phyloP scores from a whole-genome alignment of 2,329 filamentous ascomycete genomes.

The Penicillium oxalicum region DNA sequence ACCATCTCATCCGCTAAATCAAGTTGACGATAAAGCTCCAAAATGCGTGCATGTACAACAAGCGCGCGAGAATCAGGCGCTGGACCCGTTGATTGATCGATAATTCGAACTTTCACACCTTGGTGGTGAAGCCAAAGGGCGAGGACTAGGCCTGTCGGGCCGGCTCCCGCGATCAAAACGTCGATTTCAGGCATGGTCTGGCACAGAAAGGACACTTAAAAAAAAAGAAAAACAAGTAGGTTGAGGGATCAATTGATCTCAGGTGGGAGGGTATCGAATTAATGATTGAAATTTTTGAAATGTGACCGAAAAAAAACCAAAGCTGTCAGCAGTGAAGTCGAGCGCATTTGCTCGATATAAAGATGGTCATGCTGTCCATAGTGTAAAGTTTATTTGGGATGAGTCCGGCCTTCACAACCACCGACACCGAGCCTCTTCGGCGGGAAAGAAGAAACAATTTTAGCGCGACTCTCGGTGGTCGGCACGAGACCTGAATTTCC shows the following conservation, averaged over 20 bases:
- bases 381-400: neutral
- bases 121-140: conserved; percentile 26
- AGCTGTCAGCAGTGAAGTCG: no score
- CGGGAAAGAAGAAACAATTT: neutral
- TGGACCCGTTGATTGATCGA: conserved; percentile 41
- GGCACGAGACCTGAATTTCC: neutral
- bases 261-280: no score
- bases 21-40: conserved; percentile 48
- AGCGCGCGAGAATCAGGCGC: conserved; percentile 36
- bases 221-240: neutral
- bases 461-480: conserved; percentile 8
- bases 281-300: no score
- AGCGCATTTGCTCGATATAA: no score
- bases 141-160: conserved; percentile 28
- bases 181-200: conserved; percentile 7
- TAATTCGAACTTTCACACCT: conserved; percentile 32
- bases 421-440: conserved; percentile 10
- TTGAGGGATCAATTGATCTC: no score
- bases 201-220: neutral
- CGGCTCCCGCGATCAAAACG: conserved; percentile 27
- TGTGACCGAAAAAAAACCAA: no score
- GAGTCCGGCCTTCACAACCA: conserved; percentile 8
- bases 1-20: conserved; percentile 35
- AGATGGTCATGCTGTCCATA: no score
- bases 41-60: conserved; percentile 45